A percentile compares a stretch with the other conserved stretches of the same genome.
These are phyloP conservation scores for Ustilago shanxiensis DNA, from an alignment of 1,284 basidiomycete species.

Conservation along the genomic window DNA sequence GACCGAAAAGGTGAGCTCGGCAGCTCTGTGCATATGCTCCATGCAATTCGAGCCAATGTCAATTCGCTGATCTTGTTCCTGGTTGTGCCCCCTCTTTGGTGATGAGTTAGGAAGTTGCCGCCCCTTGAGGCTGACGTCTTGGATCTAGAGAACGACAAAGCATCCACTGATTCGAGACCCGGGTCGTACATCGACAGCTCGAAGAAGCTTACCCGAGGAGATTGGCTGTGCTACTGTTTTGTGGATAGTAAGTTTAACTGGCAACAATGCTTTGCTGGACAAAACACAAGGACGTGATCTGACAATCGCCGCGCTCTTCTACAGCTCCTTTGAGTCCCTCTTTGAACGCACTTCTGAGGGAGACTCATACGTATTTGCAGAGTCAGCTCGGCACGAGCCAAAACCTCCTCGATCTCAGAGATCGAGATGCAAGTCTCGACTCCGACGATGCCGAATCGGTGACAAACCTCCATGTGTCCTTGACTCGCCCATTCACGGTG, in stretches of 20 bases:
- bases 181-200: not conserved
- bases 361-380: constrained; percentile 10
- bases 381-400: constrained; percentile 14
- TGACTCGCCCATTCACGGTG: constrained; percentile 53
- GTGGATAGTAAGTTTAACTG: constrained; percentile 48
- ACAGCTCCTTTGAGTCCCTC: constrained; percentile 15
- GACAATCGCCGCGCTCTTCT: not conserved
- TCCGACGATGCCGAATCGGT: not conserved
- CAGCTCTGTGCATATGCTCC: not conserved
- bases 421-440: not conserved
- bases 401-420: constrained; percentile 10
- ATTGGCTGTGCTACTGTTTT: constrained; percentile 57
- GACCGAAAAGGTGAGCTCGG: not conserved
- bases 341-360: constrained; percentile 11
- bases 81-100: no score
- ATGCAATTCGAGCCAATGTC: no score
- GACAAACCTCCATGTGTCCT: constrained; percentile 41
- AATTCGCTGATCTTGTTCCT: not conserved
- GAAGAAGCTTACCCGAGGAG: constrained; percentile 25
- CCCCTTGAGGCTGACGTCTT: constrained; percentile 22
- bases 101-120: constrained; percentile 24
- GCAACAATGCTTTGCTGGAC: no score
- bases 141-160: not conserved
- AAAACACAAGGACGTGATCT: no score
- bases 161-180: not conserved